phyloP scores from a whole-genome alignment of 2,329 filamentous ascomycete species.

The Colletotrichum camelliae region DNA sequence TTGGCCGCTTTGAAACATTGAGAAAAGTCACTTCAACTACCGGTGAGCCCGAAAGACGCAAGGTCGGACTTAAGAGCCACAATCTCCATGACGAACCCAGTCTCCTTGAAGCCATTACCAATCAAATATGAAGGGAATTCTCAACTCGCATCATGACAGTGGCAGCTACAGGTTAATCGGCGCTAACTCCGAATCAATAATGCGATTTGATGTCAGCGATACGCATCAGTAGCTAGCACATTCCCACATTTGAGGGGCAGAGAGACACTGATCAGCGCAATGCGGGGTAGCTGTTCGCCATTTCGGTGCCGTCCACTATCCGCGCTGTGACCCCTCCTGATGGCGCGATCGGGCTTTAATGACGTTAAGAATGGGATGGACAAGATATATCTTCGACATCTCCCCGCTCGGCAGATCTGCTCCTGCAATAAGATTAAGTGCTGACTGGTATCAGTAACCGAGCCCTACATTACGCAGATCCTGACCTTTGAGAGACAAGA shows the following conservation, averaged over 20 bases:
- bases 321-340: conserved; percentile 13
- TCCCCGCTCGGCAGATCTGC: too few species aligned
- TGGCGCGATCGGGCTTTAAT: conserved; percentile 8
- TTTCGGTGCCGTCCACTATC: neutral
- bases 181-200: neutral
- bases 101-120: neutral
- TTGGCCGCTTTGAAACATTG: neutral
- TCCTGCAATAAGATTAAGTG: neutral
- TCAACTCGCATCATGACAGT: neutral
- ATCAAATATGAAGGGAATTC: neutral
- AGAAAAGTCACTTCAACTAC: neutral
- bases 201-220: neutral
- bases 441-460: neutral
- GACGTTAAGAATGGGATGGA: neutral
- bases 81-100: neutral
- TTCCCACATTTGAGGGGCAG: neutral
- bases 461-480: neutral
- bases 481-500: neutral
- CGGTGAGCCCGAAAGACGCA: neutral
- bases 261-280: neutral
- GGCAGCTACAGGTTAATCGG: neutral
- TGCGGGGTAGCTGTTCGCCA: conserved; percentile 10
- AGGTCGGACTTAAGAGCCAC: neutral
- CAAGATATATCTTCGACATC: neutral
- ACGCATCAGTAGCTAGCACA: neutral